Evolutionary conservation across 1,139 yeast species (phyloP).

Genomic region (Blastobotrys capitulatus): DNA sequence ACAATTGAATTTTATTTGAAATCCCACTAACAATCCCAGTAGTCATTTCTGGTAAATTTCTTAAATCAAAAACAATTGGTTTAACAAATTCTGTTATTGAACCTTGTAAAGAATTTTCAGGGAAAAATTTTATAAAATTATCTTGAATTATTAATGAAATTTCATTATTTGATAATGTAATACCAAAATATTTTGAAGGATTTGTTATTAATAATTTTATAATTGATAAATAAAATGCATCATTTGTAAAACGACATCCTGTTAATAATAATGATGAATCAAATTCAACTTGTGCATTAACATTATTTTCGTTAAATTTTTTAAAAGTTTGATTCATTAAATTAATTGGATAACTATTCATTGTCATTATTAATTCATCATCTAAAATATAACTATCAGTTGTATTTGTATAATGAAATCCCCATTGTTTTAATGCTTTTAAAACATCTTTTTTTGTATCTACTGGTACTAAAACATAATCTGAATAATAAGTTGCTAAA

Average conservation of each 20-base stretch:
- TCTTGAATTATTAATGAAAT: slow-evolving; percentile 47
- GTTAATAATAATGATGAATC: slow-evolving; percentile 47
- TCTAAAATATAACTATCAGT: slow-evolving; percentile 26
- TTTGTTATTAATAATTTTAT: slow-evolving; percentile 27
- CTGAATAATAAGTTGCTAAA: slow-evolving; percentile 60
- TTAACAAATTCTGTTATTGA: slow-evolving; percentile 51
- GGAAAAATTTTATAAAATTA: slow-evolving; percentile 31
- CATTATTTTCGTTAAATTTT: slow-evolving; percentile 39
- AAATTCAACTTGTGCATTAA: slow-evolving; percentile 43
- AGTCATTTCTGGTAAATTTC: slow-evolving; percentile 52
- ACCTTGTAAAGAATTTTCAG: slow-evolving; percentile 44
- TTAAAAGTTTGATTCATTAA: slow-evolving; percentile 35
- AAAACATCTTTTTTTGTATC: slow-evolving; percentile 42
- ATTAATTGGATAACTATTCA: slow-evolving; percentile 24
- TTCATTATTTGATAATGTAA: slow-evolving; percentile 49
- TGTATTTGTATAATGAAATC: slow-evolving; percentile 42
- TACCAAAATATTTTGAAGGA: slow-evolving; percentile 50
- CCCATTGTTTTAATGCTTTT: slow-evolving; percentile 39
- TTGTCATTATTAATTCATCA: neutral
- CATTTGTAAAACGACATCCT: slow-evolving; percentile 50
- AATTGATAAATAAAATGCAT: slow-evolving; percentile 23
- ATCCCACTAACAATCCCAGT: slow-evolving; percentile 68
- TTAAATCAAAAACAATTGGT: slow-evolving; percentile 55
- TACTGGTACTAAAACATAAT: slow-evolving; percentile 58
- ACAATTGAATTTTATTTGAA: slow-evolving; percentile 42